Base-by-base conservation (phyloP, 352 stramenopile genomes). In the Pythium coloratum region DNA sequence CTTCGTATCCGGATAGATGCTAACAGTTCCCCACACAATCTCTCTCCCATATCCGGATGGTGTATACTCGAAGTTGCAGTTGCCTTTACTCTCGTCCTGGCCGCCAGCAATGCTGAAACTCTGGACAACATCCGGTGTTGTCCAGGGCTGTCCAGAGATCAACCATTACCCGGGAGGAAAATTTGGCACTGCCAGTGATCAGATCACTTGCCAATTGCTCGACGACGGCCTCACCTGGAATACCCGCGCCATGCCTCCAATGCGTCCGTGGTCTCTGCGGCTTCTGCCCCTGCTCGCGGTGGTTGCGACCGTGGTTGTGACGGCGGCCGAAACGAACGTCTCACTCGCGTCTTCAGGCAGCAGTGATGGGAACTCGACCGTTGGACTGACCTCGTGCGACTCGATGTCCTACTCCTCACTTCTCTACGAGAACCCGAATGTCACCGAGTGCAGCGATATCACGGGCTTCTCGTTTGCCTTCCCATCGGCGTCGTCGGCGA, bases 1-100 rank as follows among this genome's bases (percentile, higher is more conserved):
- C 10, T 0, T 6, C 10, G 6, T 46, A 46, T 46, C 38, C 38
- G 38, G 38, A 46, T 46, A 46, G 34, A 46, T 46, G 7, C 38
- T 46, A 14, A 46, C 5, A 14, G 38, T 6, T 18, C 20, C 20
- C 20, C 20, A 24, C 20, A 24, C 20, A 24, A 24, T 24, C 20
- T 24, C 20, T 24, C 20, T 24, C 20, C 38, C 3, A 46, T 46
- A 46, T 46, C 38, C 38, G 38, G 38, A 18, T 18, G 38, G 38
- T 46, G 38, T 46, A 46, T 46, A 46, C 38, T 46, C 38, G 38
- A 46, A 46, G 38, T 46, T 46, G 38, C 38, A 46, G 38, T 46
- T 46, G 38, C 38, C 38, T 46, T 46, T 40, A 10, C 34, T 46
- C 38, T 46, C 38, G 38, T 46, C 38, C 38, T 46, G 13, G 13